Evolutionary conservation across 2,329 filamentous ascomycete species (phyloP), one percentile per base, ranked within the genome.

Genomic region (Alternaria sp.): DNA sequence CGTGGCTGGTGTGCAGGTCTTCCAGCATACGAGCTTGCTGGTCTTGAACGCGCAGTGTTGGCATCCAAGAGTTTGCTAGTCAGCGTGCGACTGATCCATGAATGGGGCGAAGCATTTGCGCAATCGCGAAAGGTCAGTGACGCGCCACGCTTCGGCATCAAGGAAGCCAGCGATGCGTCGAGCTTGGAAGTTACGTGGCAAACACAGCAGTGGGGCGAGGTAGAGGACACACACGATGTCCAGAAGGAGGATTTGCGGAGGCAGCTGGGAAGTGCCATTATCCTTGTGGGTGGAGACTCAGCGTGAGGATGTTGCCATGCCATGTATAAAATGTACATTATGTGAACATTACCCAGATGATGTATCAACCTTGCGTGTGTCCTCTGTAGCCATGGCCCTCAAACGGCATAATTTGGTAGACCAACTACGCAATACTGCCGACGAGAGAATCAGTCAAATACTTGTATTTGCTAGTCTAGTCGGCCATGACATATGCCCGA

Each of bases 161-260:
- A 97, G 72, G 89, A 97, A 76, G 94, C 94, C 1, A 89, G 92
- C 0, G 84, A 86, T 71, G 90, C 91, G 14, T 89, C 90, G 6
- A 97, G 87, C 71, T 78, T 96, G 43, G 95, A 99, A 82, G 92
- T 97, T 16, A 85, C 88, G 65, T 97, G 93, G 90, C 95, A 99
- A 85, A 96, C 90, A 1, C 83, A 86, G 28, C 89, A 91, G 80
- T 98, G 95, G 94, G 95, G 95, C 9, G 94, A 97, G 83, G 95
- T 99, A 1, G 95, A 99, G 78, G 94, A 99, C 80, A 97, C 94
- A 28, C 95, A 99, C 80, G 95, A 99, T 83, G 95, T 99, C 1
- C 91, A 97, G 72, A 92, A 90, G 79, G 94, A 97, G 79, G 95
- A 99, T 79, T 70, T 98, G 67, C 87, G 88, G 75, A 86, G 94